phyloP scores from a whole-genome alignment of 2,329 filamentous ascomycete species.

The Metarhizium humberi region DNA sequence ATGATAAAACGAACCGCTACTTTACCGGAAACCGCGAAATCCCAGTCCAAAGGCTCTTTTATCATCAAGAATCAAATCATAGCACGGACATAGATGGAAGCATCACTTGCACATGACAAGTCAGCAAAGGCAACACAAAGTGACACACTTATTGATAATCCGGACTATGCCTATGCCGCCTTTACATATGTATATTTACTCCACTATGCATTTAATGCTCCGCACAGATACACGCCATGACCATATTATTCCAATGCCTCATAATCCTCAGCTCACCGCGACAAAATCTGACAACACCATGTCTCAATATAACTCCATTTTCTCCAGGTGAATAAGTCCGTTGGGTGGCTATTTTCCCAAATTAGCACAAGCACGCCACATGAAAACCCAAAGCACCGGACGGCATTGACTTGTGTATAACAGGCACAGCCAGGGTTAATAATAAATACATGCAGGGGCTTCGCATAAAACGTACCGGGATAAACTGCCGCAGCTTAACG shows the following conservation, averaged over 20 bases:
- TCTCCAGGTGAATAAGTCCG: constrained; percentile 54
- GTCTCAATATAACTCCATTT: constrained; percentile 29
- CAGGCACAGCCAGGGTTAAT: no score
- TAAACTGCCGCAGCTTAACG: constrained; percentile 78
- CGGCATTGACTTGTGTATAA: not conserved
- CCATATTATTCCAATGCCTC: not conserved
- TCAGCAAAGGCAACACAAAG: not conserved
- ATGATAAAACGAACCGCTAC: no score
- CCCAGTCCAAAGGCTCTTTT: no score
- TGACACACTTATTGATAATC: not conserved
- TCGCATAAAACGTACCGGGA: constrained; percentile 51
- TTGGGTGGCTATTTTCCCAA: constrained; percentile 44
- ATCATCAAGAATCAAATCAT: no score
- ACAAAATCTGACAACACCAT: not conserved
- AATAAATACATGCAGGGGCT: not conserved
- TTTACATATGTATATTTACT: not conserved
- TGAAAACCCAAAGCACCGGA: not conserved
- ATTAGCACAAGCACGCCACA: constrained; percentile 11
- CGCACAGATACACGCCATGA: not conserved
- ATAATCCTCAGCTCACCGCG: not conserved
- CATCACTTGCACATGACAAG: not conserved
- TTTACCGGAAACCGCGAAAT: no score
- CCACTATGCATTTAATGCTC: not conserved
- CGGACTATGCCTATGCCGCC: not conserved
- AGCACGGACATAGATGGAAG: no score